phyloP scores from a whole-genome alignment of 106 monocot genomes.

The Ottelia alismoides region DNA sequence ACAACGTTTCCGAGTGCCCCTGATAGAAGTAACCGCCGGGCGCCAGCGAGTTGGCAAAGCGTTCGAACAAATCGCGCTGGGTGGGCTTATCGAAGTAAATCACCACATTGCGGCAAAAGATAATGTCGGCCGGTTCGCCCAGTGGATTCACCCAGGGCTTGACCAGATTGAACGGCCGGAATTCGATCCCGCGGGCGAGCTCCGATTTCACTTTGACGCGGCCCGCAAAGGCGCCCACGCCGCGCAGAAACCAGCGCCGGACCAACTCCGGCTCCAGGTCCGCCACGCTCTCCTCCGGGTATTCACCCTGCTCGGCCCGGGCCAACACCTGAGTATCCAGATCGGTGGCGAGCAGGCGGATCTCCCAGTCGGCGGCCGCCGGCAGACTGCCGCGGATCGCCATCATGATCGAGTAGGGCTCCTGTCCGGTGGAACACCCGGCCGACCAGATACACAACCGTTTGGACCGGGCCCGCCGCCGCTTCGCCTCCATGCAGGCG shows the following conservation, averaged over 20 bases:
- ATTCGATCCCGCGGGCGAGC: background rate
- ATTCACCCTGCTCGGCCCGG: background rate
- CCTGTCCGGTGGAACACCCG: background rate
- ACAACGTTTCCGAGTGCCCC: background rate
- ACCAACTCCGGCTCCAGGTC: background rate
- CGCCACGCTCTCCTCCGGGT: background rate
- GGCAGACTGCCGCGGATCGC: background rate
- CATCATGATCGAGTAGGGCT: background rate
- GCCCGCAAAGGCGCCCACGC: background rate
- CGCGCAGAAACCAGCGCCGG: background rate
- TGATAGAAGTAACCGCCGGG: background rate
- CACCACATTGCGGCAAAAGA: background rate
- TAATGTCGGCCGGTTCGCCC: background rate
- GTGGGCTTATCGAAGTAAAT: background rate
- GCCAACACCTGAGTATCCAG: background rate
- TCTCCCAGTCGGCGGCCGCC: too few relatives aligned
- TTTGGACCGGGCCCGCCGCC: too few relatives aligned
- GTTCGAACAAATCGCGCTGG: background rate
- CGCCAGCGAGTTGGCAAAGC: background rate
- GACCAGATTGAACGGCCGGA: background rate
- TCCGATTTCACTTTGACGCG: background rate
- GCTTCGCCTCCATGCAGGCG: background rate
- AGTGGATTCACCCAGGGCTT: background rate
- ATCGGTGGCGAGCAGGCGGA: background rate
- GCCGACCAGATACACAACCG: background rate